These are phyloP conservation scores for Sclerotinia trifoliorum DNA, from an alignment of 2,329 filamentous ascomycete species.

Conservation along the genomic window DNA sequence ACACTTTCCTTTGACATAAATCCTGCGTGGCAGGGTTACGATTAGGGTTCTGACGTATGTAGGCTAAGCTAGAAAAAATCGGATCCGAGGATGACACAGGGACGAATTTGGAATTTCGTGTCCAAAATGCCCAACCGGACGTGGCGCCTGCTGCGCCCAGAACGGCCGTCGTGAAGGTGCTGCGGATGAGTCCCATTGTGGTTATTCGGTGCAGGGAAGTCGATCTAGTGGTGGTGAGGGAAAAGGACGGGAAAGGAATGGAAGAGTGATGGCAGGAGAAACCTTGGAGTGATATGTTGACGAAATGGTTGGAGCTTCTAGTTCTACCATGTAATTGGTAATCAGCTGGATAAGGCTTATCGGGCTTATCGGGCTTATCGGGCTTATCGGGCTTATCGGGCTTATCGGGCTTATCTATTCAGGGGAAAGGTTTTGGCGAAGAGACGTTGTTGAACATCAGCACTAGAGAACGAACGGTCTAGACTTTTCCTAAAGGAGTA, in stretches of 20 bases:
- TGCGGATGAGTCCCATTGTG: slow-evolving; percentile 31
- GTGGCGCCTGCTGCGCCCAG: slow-evolving; percentile 28
- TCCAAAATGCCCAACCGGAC: slow-evolving; percentile 32
- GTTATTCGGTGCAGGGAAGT: neutral
- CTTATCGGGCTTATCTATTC: neutral
- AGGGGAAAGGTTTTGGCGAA: neutral
- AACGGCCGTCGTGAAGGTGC: slow-evolving; percentile 28
- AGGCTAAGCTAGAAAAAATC: slow-evolving; percentile 58
- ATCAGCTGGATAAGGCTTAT: slow-evolving; percentile 1
- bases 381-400: neutral
- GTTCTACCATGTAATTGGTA: neutral
- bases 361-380: neutral
- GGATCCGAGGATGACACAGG: slow-evolving; percentile 59
- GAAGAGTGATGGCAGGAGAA: neutral
- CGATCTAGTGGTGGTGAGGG: neutral
- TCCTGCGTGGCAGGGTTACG: slow-evolving; percentile 64
- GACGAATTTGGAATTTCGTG: slow-evolving; percentile 43
- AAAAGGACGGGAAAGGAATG: neutral
- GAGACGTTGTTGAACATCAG: too few relatives aligned
- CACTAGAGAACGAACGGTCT: too few relatives aligned
- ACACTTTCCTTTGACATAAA: slow-evolving; percentile 60
- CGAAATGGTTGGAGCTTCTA: slow-evolving; percentile 3
- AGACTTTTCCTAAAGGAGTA: too few relatives aligned
- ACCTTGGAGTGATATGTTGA: neutral
- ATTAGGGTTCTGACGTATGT: slow-evolving; percentile 59